phyloP scores from a whole-genome alignment of 495 filamentous ascomycete species.

The Xylaria sp. region DNA sequence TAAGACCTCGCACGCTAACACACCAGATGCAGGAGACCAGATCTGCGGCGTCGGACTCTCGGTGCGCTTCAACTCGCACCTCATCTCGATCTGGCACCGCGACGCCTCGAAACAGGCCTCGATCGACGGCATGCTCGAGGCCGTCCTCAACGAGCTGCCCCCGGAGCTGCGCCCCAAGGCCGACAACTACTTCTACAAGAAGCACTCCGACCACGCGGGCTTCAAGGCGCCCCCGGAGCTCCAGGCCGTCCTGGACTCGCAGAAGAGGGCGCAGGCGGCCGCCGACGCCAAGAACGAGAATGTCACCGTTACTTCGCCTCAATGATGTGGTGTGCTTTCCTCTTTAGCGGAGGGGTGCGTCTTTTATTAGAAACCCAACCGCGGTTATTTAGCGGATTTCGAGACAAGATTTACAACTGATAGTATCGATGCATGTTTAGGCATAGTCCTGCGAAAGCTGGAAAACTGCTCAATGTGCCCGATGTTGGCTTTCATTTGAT shows the following conservation, averaged over 20 bases:
- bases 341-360: neutral
- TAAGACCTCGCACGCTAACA: too few species aligned
- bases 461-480: neutral
- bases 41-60: slow-evolving; percentile 77
- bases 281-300: slow-evolving; percentile 40
- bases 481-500: neutral
- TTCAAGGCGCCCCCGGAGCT: slow-evolving; percentile 62
- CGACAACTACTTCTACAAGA: slow-evolving; percentile 73
- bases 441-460: too few species aligned
- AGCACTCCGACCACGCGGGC: slow-evolving; percentile 63
- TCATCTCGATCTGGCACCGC: slow-evolving; percentile 89
- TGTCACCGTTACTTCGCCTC: slow-evolving; percentile 18
- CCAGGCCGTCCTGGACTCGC: slow-evolving; percentile 56
- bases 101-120: slow-evolving; percentile 75
- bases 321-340: neutral
- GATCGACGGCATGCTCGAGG: slow-evolving; percentile 70
- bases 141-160: slow-evolving; percentile 72
- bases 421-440: neutral
- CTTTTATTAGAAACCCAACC: neutral
- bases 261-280: slow-evolving; percentile 50
- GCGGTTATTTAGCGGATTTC: too few species aligned
- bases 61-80: slow-evolving; percentile 76
- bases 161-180: slow-evolving; percentile 70
- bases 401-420: neutral
- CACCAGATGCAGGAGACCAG: slow-evolving; percentile 67